A percentile compares a stretch with the other conserved stretches of the same genome.
Conservation (phyloP, 176 grass and related monocot genomes). For the Eragrostis nindensis region DNA sequence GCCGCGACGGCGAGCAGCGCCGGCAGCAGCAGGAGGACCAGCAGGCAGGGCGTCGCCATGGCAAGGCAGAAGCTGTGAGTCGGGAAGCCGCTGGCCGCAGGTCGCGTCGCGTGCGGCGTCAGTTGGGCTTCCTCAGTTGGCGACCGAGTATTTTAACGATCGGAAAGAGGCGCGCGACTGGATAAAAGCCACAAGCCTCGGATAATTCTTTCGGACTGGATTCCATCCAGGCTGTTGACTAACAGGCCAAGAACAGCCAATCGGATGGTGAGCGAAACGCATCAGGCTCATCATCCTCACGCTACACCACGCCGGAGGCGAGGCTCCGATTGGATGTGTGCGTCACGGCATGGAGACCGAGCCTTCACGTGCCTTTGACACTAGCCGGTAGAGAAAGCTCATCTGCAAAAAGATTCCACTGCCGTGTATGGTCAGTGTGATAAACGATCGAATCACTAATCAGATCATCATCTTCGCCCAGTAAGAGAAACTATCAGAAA, state of each 20-base stretch:
- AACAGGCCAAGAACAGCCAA: background rate
- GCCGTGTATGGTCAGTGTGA: background rate
- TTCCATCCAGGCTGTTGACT: slow-evolving; percentile 8
- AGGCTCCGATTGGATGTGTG: background rate
- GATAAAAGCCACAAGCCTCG: background rate
- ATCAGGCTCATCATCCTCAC: background rate
- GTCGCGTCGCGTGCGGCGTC: background rate
- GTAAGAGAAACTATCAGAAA: too few relatives aligned
- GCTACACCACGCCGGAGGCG: background rate
- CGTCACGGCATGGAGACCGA: background rate
- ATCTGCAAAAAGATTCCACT: background rate
- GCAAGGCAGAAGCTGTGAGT: background rate
- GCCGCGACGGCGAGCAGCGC: background rate
- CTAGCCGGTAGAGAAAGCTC: background rate
- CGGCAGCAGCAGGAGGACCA: background rate
- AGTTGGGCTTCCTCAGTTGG: too few relatives aligned
- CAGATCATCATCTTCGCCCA: too few relatives aligned
- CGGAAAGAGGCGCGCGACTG: slow-evolving; percentile 3
- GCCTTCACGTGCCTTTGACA: slow-evolving; percentile 28
- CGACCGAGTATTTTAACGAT: slow-evolving; percentile 15
- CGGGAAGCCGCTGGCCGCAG: slow-evolving; percentile 6
- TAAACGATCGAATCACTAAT: background rate
- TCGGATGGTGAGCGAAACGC: background rate
- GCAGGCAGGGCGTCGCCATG: slow-evolving; percentile 31
- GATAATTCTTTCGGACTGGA: background rate